Evolutionary conservation across 306 rosid genomes (phyloP), one percentile per base, ranked within the genome.

Genomic region (Sindora glabra): DNA sequence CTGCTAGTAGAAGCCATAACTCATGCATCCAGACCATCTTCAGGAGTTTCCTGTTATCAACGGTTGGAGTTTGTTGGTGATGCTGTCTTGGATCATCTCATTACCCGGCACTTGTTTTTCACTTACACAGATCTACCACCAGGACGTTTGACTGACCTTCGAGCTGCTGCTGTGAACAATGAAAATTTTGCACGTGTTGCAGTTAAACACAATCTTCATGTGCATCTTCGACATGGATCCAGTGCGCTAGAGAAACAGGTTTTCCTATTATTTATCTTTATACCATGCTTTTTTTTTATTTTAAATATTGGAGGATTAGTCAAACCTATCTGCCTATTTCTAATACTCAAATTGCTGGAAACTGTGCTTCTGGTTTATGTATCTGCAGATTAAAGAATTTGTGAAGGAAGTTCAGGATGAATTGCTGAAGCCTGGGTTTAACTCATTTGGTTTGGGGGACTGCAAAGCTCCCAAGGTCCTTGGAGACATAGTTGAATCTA

Each of bases 391-490:
- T 66, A 83, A 80, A 56, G 99, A 89, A 68, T 92, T 89, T 73
- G 99, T 92, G 48, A 92, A 86, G 82, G 99, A 92, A 77, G 96
- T 75, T 71, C 86, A 81, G 69, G 79, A 72, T 52, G 99, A 92
- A 65, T 75, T 81, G 65, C 77, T 65, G 22, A 84, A 89, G 69
- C 96, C 99, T 13, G 99, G 94, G 37, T 86, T 92, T 74, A 92
- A 92, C 81, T 92, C 99, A 40, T 92, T 92, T 68, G 99, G 99
- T 49, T 75, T 92, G 77, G 95, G 99, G 71, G 99, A 92, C 69
- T 92, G 96, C 76, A 92, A 92, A 89, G 99, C 99, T 73, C 99
- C 99, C 46, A 92, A 92, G 81, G 99, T 92, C 78, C 95, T 89
- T 59, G 99, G 99, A 67, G 99, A 89, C 73, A 92, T 92, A 72